Evolutionary conservation across 306 rosid species (phyloP).

Genomic region (Dryas drummondii): DNA sequence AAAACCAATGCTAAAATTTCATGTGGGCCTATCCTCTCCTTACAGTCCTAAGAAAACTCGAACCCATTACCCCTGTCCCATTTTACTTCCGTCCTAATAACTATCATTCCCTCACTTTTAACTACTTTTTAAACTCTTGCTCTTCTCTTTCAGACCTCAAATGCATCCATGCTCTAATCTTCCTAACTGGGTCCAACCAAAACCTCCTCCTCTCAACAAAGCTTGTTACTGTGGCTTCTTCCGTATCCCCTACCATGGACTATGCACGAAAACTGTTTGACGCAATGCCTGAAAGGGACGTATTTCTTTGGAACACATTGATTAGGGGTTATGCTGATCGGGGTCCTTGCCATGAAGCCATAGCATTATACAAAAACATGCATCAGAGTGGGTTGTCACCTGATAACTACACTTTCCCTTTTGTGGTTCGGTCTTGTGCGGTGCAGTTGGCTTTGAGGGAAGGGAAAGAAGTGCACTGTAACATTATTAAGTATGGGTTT

Average conservation of each 20-base stretch:
- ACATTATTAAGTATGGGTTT: conserved; percentile 49
- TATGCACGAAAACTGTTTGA: conserved; percentile 45
- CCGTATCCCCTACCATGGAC: conserved; percentile 15
- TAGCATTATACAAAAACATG: conserved; percentile 54
- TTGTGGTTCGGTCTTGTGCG: conserved; percentile 77
- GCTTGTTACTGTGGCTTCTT: conserved; percentile 23
- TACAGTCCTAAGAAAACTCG: background rate
- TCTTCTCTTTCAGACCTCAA: conserved; percentile 22
- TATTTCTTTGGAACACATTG: conserved; percentile 76
- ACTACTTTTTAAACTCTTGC: conserved; percentile 14
- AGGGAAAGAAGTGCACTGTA: conserved; percentile 66
- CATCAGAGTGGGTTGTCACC: conserved; percentile 56
- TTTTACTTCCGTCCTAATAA: background rate
- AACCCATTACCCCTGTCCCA: background rate
- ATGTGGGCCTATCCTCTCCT: conserved; percentile 9
- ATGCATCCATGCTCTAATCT: conserved; percentile 17
- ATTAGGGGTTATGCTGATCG: conserved; percentile 79
- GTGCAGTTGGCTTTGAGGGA: conserved; percentile 59
- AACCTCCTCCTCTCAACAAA: conserved; percentile 21
- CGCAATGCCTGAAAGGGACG: conserved; percentile 55
- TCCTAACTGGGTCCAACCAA: background rate
- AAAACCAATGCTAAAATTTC: background rate
- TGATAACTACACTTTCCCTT: conserved; percentile 70
- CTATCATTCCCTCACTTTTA: conserved; percentile 10
- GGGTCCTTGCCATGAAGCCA: conserved; percentile 67